Evolutionary conservation across 768 basidiomycete genomes (phyloP), one percentile per base, ranked within the genome.

Genomic region (Suillus tomentosus): DNA sequence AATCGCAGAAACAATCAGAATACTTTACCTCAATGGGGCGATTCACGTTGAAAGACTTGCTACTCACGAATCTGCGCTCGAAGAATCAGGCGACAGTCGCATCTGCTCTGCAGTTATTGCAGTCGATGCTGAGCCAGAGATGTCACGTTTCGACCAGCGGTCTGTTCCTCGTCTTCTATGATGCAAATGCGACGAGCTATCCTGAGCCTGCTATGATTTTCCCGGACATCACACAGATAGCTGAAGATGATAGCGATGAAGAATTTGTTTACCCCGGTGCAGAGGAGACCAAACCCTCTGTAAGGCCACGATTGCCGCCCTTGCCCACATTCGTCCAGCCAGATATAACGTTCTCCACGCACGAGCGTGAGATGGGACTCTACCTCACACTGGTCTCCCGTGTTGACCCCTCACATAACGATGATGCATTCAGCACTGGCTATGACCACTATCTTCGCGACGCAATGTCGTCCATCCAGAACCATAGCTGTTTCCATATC

Each of bases 21-120:
- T 97, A 97, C 77, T 92, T 94, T 74, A 94, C 90, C 2, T 88
- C 93, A 0, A 86, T 91, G 77, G 92, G 90, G 14, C 86, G 95
- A 19, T 98, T 95, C 79, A 96, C 94, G 5, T 81, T 98, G 47
- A 95, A 94, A 73, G 96, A 99, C 70, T 82, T 98, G 40, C 77
- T 99, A 9, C 70, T 93, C 57, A 84, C 92, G 53, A 95, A 95
- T 71, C 77, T 97, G 27, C 81, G 84, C 27, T 94, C 92, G 6
- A 79, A 79, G 61, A 84, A 83, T 11, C 85, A 87, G 64, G 74
- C 86, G 0, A 87, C 93, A 0, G 83, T 84, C 1, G 88, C 90
- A 0, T 86, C 93, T 11, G 92, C 94, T 3, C 79, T 97, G 60
- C 91, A 93, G 68, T 81, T 99, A 10, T 77, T 96, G 6, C 87